Evolutionary conservation across 805 yeast species (phyloP).

Genomic region (Alloascoidea hylecoeti): DNA sequence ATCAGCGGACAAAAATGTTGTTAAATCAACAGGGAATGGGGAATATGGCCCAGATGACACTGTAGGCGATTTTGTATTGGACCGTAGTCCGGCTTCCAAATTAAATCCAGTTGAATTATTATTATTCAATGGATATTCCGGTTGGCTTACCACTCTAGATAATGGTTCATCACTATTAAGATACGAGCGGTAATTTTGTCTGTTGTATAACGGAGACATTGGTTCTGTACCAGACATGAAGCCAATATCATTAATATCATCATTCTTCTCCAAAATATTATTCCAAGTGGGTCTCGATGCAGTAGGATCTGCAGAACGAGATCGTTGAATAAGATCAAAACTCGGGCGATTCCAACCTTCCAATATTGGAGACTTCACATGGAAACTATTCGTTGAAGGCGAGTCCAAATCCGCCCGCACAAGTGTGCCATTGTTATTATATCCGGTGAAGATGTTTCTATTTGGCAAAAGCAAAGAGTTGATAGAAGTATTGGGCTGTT

Average conservation of each 20-base stretch:
- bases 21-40: background rate
- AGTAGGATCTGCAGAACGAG: slow-evolving; percentile 1
- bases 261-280: background rate
- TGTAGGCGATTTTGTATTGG: too few species aligned
- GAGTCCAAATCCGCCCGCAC: background rate
- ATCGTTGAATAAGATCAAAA: slow-evolving; percentile 1
- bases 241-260: background rate
- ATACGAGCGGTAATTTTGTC: background rate
- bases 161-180: too few species aligned
- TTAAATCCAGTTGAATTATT: too few species aligned
- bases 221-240: background rate
- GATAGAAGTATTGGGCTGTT: background rate
- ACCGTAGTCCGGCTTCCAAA: too few species aligned
- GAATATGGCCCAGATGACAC: background rate
- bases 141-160: too few species aligned
- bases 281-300: background rate
- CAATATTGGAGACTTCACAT: background rate
- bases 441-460: too few species aligned
- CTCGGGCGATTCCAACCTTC: slow-evolving; percentile 1
- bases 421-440: too few species aligned
- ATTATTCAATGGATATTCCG: too few species aligned
- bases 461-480: background rate
- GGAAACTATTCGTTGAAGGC: too few species aligned
- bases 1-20: too few species aligned
- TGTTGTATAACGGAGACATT: background rate